These are phyloP conservation scores for Naganishia antarctica DNA, from an alignment of 768 basidiomycete species.

Conservation along the genomic window DNA sequence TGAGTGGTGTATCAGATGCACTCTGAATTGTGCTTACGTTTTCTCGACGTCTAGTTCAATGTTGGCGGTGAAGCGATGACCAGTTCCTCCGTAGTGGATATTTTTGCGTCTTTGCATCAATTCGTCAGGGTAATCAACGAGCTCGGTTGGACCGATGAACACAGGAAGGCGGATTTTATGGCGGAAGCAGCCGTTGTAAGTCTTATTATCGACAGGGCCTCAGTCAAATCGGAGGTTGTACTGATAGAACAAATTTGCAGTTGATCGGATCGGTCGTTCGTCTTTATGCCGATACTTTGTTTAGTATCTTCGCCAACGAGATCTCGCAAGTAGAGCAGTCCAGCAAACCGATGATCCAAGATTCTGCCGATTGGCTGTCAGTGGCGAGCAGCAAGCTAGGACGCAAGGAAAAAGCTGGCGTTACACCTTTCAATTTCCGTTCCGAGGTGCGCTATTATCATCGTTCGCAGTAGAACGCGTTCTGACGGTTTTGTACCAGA, in stretches of 20 bases:
- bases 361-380: conserved; percentile 53
- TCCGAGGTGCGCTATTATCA: conserved; percentile 53
- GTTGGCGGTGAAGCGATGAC: conserved; percentile 49
- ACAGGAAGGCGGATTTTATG: conserved; percentile 82
- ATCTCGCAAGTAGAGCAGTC: conserved; percentile 29
- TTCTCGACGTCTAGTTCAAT: conserved; percentile 16
- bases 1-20: conserved; percentile 42
- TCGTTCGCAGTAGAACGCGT: background rate
- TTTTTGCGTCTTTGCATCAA: conserved; percentile 88
- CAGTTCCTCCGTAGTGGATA: conserved; percentile 93
- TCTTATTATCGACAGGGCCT: conserved; percentile 14
- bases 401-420: conserved; percentile 69
- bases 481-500: conserved; percentile 52
- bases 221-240: conserved; percentile 60
- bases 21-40: background rate
- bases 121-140: conserved; percentile 83
- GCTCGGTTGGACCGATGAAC: conserved; percentile 85
- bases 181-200: conserved; percentile 79
- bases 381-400: conserved; percentile 50
- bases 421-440: conserved; percentile 91
- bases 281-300: conserved; percentile 81
- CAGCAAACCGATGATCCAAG: conserved; percentile 27
- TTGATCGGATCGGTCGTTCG: conserved; percentile 14
- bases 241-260: conserved; percentile 68
- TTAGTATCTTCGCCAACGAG: conserved; percentile 68